Evolutionary conservation across 345 rosid genomes (phyloP).

Genomic region (Populus deltoides): DNA sequence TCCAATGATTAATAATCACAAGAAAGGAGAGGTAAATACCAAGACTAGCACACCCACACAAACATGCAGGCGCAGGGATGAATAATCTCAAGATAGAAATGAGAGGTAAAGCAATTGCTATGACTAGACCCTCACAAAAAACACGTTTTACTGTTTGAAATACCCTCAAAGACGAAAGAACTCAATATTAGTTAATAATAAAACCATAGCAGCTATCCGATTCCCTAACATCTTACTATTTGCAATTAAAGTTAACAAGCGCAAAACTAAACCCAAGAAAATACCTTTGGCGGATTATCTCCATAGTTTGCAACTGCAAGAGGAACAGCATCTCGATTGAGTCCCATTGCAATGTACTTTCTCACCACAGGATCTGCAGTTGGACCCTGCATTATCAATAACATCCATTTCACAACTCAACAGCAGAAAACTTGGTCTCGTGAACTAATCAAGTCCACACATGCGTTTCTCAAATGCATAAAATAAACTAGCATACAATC

Average conservation of each 20-base stretch:
- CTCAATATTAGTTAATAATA: background rate
- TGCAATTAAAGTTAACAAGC: background rate
- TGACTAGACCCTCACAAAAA: background rate
- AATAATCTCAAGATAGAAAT: background rate
- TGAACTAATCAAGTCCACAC: background rate
- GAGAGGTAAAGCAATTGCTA: background rate
- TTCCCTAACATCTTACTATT: background rate
- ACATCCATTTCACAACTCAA: background rate
- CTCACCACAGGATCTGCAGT: conserved; percentile 55
- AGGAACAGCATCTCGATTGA: conserved; percentile 62
- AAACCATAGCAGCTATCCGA: background rate
- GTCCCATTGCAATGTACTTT: conserved; percentile 65
- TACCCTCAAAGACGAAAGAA: background rate
- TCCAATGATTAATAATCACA: background rate
- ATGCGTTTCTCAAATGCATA: background rate
- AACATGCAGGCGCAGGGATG: background rate
- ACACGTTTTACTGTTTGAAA: background rate
- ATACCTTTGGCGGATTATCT: conserved; percentile 80
- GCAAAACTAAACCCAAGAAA: background rate
- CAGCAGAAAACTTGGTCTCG: background rate
- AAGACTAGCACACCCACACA: background rate
- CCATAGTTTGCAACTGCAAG: conserved; percentile 81
- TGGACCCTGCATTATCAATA: conserved; percentile 45
- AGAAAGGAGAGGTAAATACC: background rate
- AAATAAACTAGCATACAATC: background rate